Percentiles rank a stretch among this genome's conserved stretches.
These are phyloP conservation scores for Colletotrichum sp. DNA, from an alignment of 2,329 filamentous ascomycete species.

Conservation along the genomic window DNA sequence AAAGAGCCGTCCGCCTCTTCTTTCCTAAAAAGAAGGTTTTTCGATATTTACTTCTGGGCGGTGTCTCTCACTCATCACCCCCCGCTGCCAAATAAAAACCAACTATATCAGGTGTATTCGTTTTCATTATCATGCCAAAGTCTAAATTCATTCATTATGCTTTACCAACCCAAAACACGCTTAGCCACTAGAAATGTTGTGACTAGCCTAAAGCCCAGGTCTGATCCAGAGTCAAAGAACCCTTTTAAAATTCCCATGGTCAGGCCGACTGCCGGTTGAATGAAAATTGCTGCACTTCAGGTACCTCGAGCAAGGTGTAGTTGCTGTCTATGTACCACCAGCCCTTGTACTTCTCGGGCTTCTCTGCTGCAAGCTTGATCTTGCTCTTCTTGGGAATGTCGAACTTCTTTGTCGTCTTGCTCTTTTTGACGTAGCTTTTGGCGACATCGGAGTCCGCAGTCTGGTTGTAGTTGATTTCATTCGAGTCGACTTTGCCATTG, in stretches of 20 bases:
- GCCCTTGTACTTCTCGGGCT: constrained; percentile 36
- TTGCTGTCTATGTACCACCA: constrained; percentile 43
- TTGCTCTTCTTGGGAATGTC: constrained; percentile 33
- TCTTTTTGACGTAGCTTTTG: constrained; percentile 37
- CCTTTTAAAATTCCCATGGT: neutral
- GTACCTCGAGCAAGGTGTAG: constrained; percentile 31
- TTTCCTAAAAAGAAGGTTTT: neutral
- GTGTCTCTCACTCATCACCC: neutral
- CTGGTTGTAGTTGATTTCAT: constrained; percentile 46
- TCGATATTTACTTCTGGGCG: neutral
- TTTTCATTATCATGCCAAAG: neutral
- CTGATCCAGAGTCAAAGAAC: no score
- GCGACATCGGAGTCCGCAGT: constrained; percentile 34
- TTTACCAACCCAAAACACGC: neutral
- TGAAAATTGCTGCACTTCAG: neutral
- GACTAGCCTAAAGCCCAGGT: no score
- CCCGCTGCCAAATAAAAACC: neutral
- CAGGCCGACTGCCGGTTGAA: neutral
- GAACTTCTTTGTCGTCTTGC: constrained; percentile 34
- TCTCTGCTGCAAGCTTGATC: constrained; percentile 31
- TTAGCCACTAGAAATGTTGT: neutral
- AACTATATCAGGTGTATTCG: neutral
- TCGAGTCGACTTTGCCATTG: constrained; percentile 37
- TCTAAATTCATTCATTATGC: neutral
- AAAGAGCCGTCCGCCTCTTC: neutral